Percentiles rank a stretch among this genome's conserved stretches.
Evolutionary conservation across 495 filamentous ascomycete species (phyloP).

Genomic region (Penicillium riverlandense): DNA sequence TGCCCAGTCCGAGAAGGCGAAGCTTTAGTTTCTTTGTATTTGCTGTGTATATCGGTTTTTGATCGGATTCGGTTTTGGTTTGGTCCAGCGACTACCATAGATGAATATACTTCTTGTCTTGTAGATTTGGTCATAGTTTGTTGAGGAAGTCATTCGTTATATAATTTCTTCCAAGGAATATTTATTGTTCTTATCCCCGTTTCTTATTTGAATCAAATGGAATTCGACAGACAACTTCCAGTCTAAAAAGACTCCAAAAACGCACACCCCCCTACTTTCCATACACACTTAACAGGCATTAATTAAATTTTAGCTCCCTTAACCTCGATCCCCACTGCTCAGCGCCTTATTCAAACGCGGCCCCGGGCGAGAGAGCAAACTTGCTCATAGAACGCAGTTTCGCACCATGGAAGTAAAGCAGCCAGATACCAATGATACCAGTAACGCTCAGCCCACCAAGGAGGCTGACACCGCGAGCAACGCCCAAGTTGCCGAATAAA

Average conservation of each 20-base stretch:
- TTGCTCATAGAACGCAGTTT: slow-evolving; percentile 21
- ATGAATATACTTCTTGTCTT: slow-evolving; percentile 6
- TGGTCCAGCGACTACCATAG: slow-evolving; percentile 6
- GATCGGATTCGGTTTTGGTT: neutral
- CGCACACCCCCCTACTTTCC: no score
- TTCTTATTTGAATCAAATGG: no score
- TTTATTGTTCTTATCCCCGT: no score
- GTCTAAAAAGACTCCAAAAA: no score
- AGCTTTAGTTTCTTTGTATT: slow-evolving; percentile 52
- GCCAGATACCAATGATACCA: slow-evolving; percentile 47
- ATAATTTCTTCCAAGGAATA: no score
- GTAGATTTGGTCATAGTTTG: neutral
- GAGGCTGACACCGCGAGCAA: slow-evolving; percentile 46
- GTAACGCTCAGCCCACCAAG: slow-evolving; percentile 49
- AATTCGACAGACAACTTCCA: no score
- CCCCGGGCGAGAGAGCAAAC: slow-evolving; percentile 13
- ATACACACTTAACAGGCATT: no score
- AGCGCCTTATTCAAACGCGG: no score
- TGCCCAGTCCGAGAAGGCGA: slow-evolving; percentile 68
- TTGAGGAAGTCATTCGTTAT: neutral
- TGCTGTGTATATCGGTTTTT: slow-evolving; percentile 1
- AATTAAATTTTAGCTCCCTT: no score
- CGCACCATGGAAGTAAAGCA: slow-evolving; percentile 21
- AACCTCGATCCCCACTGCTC: no score
- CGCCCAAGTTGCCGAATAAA: slow-evolving; percentile 50